Evolutionary conservation across 352 stramenopile species (phyloP).

Genomic region (Phytopythium mirpurense): DNA sequence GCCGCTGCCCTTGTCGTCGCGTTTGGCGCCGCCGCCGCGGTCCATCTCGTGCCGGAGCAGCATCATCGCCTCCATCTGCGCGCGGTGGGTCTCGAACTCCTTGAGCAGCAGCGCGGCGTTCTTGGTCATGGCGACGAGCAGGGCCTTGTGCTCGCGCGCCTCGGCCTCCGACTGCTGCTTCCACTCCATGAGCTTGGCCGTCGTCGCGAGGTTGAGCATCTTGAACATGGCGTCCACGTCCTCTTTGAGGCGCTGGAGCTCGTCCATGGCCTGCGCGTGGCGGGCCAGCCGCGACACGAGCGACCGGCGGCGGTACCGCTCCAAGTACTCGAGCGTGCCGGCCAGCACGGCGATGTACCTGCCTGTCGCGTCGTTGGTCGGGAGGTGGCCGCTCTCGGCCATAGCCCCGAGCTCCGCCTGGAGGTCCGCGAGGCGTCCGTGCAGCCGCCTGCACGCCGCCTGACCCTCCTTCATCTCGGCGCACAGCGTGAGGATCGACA

Average conservation of each 20-base stretch:
- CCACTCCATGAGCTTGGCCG: slow-evolving; percentile 15
- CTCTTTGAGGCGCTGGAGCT: slow-evolving; percentile 15
- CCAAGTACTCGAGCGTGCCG: slow-evolving; percentile 1
- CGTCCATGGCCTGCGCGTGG: slow-evolving; percentile 12
- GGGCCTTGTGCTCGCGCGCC: slow-evolving; percentile 1
- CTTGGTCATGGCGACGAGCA: neutral
- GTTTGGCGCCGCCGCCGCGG: too few relatives aligned
- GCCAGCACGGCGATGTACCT: slow-evolving; percentile 1
- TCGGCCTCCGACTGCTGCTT: slow-evolving; percentile 13
- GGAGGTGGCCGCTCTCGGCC: neutral
- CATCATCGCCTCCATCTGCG: slow-evolving; percentile 16
- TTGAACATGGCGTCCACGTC: slow-evolving; percentile 16
- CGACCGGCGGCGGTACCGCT: slow-evolving; percentile 5
- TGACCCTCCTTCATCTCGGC: slow-evolving; percentile 10
- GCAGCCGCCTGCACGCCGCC: slow-evolving; percentile 3
- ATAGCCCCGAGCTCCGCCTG: slow-evolving; percentile 3
- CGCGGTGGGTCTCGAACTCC: slow-evolving; percentile 6
- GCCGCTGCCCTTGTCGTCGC: too few relatives aligned
- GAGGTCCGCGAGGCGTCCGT: slow-evolving; percentile 5
- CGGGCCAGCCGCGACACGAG: slow-evolving; percentile 4
- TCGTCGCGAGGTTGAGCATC: slow-evolving; percentile 13
- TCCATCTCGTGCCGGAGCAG: slow-evolving; percentile 14
- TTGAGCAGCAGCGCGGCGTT: slow-evolving; percentile 6
- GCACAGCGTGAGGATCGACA: slow-evolving; percentile 13
- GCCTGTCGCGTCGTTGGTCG: neutral